Percentiles rank a stretch among this genome's conserved stretches.
Evolutionary conservation across 192 early-diverging fungal genomes (phyloP).

Genomic region (Linnemannia zychae): DNA sequence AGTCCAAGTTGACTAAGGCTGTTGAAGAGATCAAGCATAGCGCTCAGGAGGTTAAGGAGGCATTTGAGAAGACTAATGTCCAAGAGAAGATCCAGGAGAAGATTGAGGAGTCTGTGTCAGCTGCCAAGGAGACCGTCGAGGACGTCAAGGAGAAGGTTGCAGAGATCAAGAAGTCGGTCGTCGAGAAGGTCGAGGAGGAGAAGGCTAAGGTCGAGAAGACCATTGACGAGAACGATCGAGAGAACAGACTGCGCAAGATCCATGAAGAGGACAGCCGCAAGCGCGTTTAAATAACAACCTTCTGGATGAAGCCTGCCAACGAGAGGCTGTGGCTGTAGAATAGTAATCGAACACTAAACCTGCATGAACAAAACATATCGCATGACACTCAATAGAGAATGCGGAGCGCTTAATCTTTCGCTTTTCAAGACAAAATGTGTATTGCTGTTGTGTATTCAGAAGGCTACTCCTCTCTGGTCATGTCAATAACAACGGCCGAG

Average conservation of each 20-base stretch:
- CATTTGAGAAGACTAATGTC: conserved; percentile 7
- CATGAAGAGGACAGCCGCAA: conserved; percentile 43
- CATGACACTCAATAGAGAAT: background rate
- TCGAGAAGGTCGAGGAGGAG: conserved; percentile 21
- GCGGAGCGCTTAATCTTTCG: no score
- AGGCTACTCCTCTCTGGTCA: background rate
- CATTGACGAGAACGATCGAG: conserved; percentile 20
- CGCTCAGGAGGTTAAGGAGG: conserved; percentile 37
- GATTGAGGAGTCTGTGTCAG: conserved; percentile 30
- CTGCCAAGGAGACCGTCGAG: conserved; percentile 33
- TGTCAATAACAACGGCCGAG: background rate
- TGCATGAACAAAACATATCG: background rate
- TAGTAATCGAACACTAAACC: background rate
- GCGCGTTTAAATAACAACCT: conserved; percentile 32
- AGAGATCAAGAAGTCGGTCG: conserved; percentile 46
- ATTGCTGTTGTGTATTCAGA: background rate
- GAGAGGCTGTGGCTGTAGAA: background rate
- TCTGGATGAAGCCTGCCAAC: no score
- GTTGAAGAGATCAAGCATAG: conserved; percentile 38
- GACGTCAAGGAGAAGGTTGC: conserved; percentile 50
- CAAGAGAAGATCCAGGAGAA: conserved; percentile 31
- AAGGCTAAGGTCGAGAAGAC: conserved; percentile 26
- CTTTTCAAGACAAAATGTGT: no score
- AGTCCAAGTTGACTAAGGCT: conserved; percentile 36
- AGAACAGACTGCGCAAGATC: conserved; percentile 40